Base-by-base conservation (phyloP, 73 alveolate species). In the Paramecium primaurelia region DNA sequence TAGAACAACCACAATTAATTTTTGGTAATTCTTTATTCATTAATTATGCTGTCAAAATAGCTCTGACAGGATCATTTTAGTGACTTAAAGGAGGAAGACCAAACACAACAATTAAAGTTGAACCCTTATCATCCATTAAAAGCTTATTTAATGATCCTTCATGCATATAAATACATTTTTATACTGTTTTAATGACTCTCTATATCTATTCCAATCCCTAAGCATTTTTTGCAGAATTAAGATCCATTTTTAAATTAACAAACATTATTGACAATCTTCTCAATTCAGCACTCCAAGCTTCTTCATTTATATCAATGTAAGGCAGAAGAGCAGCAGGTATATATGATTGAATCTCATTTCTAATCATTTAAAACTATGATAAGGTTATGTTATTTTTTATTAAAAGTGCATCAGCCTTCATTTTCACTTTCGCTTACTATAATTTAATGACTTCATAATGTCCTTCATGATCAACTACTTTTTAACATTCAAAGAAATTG, bases 301-400 rank as follows among this genome's bases (percentile, higher is more conserved):
- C 99, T 77, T 94, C 92, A 64, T 95, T 96, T 1, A 96, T 94
- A 83, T 97, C 99, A 71, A 97, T 90, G 77, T 97, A 97, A 68
- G 98, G 98, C 89, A 96, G 92, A 44, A 97, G 95, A 10, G 99
- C 99, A 26, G 99, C 97, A 59, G 99, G 99, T 6, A 97, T 97
- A 80, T 95, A 97, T 47, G 97, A 92, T 71, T 94, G 93, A 44
- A 97, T 93, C 77, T 95, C 94, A 58, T 86, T 86, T 95, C 93
- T 86, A 40, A 96, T 96, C 90, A 91, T 93, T 37, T 93, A 89
- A n/a, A 96, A 91, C 59, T 86, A 64, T 54, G 94, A 94, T 28
- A 95, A 93, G 64, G 94, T 97, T 89, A 94, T 95, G 86, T 95
- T 95, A 77, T 95, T 96, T 88, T 97, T 97, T 68, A 97, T 93